Evolutionary conservation across 2,329 filamentous ascomycete species (phyloP).

Genomic region (Neonectria faginata): DNA sequence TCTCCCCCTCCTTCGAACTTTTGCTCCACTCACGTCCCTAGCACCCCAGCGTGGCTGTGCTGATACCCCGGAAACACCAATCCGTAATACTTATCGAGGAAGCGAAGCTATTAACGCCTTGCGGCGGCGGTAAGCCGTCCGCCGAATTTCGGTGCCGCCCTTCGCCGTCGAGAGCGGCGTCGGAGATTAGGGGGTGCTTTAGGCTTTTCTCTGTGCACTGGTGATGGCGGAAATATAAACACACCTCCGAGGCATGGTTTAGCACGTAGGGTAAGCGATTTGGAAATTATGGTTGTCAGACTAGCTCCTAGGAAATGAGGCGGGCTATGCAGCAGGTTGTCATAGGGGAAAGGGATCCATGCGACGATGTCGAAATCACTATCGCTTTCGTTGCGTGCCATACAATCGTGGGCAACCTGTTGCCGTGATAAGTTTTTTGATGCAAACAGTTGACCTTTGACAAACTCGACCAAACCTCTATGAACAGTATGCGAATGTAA

Average conservation of each 20-base stretch:
- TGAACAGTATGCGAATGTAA: background rate
- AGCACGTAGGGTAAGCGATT: conserved; percentile 2
- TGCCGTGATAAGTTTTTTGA: background rate
- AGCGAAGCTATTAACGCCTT: conserved; percentile 1
- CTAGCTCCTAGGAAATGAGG: conserved; percentile 13
- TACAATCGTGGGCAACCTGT: conserved; percentile 6
- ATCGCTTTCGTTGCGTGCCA: conserved; percentile 13
- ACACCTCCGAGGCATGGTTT: background rate
- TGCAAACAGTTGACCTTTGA: conserved; percentile 17
- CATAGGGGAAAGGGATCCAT: conserved; percentile 4
- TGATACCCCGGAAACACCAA: conserved; percentile 3
- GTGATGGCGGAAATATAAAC: background rate
- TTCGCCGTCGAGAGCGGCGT: conserved; percentile 1
- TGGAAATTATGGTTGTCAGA: background rate
- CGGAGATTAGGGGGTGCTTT: background rate
- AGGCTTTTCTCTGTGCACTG: background rate
- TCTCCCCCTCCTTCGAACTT: background rate
- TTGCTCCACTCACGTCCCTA: conserved; percentile 4
- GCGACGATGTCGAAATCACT: background rate
- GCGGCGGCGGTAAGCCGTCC: background rate
- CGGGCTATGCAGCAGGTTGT: conserved; percentile 21
- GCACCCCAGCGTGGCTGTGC: conserved; percentile 21
- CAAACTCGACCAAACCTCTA: background rate
- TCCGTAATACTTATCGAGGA: conserved; percentile 9
- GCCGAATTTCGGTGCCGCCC: conserved; percentile 5